Evolutionary conservation across 768 basidiomycete species (phyloP).

Genomic region (Lentinula sp.): DNA sequence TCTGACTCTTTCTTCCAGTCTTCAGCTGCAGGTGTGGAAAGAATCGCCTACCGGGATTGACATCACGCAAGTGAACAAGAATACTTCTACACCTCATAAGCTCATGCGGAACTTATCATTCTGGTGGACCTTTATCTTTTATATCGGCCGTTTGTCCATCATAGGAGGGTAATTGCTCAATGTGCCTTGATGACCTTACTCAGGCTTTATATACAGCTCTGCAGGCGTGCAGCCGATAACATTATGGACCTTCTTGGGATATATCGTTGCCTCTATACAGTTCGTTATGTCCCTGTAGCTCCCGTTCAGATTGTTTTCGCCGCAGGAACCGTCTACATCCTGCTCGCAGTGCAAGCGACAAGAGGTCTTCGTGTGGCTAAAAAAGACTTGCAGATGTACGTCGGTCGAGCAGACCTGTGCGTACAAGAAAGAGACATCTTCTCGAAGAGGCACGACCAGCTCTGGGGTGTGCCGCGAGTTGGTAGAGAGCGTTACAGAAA

Average conservation of each 20-base stretch:
- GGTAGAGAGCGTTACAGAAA: too few species aligned
- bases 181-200: neutral
- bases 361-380: constrained; percentile 17
- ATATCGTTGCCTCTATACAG: constrained; percentile 26
- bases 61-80: constrained; percentile 22
- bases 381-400: constrained; percentile 18
- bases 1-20: neutral
- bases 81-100: constrained; percentile 25
- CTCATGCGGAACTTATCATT: constrained; percentile 27
- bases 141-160: constrained; percentile 30
- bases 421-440: too few species aligned
- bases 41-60: constrained; percentile 19
- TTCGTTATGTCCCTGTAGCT: constrained; percentile 31
- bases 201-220: constrained; percentile 16
- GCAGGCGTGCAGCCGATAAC: constrained; percentile 27
- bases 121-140: constrained; percentile 32
- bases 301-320: constrained; percentile 29
- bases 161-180: constrained; percentile 15
- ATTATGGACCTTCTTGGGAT: constrained; percentile 25
- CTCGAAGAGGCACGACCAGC: too few species aligned
- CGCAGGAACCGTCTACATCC: constrained; percentile 31
- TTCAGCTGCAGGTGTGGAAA: constrained; percentile 17
- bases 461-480: too few species aligned
- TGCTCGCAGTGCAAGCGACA: constrained; percentile 26
- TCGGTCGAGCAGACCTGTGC: constrained; percentile 22